Percentiles rank a stretch among this genome's conserved stretches.
Evolutionary conservation across 2,329 filamentous ascomycete species (phyloP).

Genomic region (Ilyonectria robusta): DNA sequence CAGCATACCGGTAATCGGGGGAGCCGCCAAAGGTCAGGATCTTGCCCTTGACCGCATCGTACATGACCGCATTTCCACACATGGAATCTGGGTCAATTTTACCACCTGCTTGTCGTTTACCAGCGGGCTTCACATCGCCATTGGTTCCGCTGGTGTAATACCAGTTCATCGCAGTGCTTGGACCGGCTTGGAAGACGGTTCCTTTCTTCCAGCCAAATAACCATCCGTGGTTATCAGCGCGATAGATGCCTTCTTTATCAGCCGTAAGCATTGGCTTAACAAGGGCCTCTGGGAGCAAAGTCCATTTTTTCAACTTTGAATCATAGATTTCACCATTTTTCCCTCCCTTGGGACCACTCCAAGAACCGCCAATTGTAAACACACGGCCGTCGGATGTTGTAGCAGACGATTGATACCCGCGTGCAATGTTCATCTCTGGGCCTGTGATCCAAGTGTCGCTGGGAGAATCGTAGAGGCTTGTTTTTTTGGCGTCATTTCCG

Average conservation of each 20-base stretch:
- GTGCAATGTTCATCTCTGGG: conserved; percentile 29
- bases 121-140: conserved; percentile 41
- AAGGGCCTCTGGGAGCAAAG: conserved; percentile 48
- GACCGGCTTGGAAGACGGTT: conserved; percentile 68
- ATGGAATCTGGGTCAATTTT: conserved; percentile 63
- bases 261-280: conserved; percentile 66
- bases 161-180: conserved; percentile 69
- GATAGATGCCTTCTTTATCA: conserved; percentile 63
- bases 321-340: conserved; percentile 36
- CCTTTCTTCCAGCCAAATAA: conserved; percentile 58
- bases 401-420: conserved; percentile 31
- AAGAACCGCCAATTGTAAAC: conserved; percentile 35
- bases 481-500: conserved; percentile 63
- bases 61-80: conserved; percentile 71
- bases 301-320: conserved; percentile 27
- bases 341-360: conserved; percentile 26
- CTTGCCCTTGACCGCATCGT: conserved; percentile 70
- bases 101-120: conserved; percentile 46
- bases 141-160: conserved; percentile 55
- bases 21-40: conserved; percentile 68
- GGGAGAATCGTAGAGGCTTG: conserved; percentile 60
- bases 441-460: conserved; percentile 30
- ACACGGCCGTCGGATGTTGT: conserved; percentile 30
- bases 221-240: conserved; percentile 48
- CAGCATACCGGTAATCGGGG: conserved; percentile 59